phyloP scores from a whole-genome alignment of 2,329 filamentous ascomycete genomes.

The Cytospora leucostoma region DNA sequence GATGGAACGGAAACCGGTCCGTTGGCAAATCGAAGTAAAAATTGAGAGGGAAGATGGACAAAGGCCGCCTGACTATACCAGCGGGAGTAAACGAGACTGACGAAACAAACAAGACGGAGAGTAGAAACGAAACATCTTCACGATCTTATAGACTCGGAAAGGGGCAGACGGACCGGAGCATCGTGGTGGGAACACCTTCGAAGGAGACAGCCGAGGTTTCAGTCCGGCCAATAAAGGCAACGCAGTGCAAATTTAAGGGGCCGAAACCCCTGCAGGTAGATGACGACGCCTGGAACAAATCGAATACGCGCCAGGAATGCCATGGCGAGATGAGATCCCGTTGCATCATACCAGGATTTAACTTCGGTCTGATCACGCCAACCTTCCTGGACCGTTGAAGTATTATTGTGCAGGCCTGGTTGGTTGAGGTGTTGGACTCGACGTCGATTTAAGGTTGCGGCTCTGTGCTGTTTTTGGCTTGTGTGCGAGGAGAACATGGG shows the following conservation, averaged over 20 bases:
- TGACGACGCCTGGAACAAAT: background rate
- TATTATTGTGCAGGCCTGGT: background rate
- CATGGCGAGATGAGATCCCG: background rate
- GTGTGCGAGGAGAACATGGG: background rate
- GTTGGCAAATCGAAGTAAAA: background rate
- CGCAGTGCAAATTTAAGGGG: background rate
- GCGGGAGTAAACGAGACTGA: constrained; percentile 10
- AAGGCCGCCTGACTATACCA: background rate
- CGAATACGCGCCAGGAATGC: background rate
- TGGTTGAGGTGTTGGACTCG: background rate
- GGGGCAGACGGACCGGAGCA: background rate
- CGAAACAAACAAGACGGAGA: constrained; percentile 3
- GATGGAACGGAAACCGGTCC: constrained; percentile 17
- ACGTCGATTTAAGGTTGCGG: constrained; percentile 3
- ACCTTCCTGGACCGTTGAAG: background rate
- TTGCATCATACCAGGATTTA: background rate
- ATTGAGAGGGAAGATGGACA: background rate
- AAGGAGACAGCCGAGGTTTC: background rate
- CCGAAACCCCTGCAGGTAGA: background rate
- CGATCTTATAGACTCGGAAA: background rate
- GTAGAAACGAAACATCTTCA: constrained; percentile 6
- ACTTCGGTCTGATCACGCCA: background rate
- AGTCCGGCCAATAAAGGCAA: background rate
- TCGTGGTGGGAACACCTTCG: background rate
- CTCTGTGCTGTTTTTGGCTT: background rate